phyloP scores from a whole-genome alignment of 768 basidiomycete species.

The Boletus subparvulus region DNA sequence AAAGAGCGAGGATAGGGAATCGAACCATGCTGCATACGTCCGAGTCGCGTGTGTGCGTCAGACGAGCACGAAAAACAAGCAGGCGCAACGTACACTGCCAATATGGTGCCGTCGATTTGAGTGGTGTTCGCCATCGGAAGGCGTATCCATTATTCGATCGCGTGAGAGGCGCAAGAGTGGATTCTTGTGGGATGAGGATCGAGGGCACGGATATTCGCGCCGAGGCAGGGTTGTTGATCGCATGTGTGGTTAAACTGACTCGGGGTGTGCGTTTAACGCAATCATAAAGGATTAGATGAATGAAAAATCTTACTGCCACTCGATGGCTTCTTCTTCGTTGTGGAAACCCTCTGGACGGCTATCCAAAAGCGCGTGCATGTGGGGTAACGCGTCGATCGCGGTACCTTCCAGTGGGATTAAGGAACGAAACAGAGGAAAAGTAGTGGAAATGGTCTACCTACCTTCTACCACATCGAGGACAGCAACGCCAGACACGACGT shows the following conservation, averaged over 20 bases:
- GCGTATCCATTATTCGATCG: constrained; percentile 22
- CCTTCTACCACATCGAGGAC: constrained; percentile 93
- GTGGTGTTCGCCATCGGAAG: constrained; percentile 81
- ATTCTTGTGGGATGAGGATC: constrained; percentile 55
- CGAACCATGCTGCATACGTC: constrained; percentile 88
- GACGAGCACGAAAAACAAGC: neutral
- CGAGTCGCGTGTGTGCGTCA: neutral
- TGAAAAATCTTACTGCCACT: constrained; percentile 81
- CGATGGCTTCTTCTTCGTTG: constrained; percentile 79
- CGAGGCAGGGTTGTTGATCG: constrained; percentile 77
- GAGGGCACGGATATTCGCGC: constrained; percentile 89
- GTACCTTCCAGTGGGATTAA: constrained; percentile 53
- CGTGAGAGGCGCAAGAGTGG: constrained; percentile 31
- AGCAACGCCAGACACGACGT: constrained; percentile 70
- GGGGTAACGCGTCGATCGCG: constrained; percentile 87
- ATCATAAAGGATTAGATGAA: neutral
- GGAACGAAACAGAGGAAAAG: neutral
- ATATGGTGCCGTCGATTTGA: constrained; percentile 81
- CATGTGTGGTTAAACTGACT: constrained; percentile 70
- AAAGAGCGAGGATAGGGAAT: constrained; percentile 76
- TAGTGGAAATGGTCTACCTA: constrained; percentile 24
- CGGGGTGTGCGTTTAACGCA: neutral
- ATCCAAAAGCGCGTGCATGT: constrained; percentile 87
- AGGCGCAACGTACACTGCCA: constrained; percentile 68
- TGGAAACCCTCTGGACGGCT: constrained; percentile 84